Conservation (phyloP, 495 filamentous ascomycete species). For the Aspergillus wentii region DNA sequence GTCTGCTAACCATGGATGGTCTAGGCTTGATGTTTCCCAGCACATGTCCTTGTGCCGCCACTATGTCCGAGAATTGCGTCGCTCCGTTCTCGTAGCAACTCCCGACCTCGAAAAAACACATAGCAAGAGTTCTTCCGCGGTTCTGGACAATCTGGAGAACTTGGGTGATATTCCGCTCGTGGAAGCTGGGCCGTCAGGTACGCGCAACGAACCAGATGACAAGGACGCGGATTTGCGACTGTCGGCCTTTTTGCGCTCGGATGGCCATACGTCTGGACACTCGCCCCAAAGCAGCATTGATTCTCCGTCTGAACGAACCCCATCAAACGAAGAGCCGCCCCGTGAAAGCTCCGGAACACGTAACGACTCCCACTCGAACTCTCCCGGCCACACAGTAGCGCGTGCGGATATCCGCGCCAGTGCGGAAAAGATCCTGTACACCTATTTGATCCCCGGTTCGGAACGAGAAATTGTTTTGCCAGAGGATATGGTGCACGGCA, state of each 20-base stretch:
- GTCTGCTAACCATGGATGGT: constrained; percentile 4
- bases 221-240: constrained; percentile 76
- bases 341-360: constrained; percentile 60
- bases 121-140: constrained; percentile 77
- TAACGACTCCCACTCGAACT: constrained; percentile 60
- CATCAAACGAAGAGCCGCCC: constrained; percentile 50
- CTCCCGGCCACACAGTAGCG: constrained; percentile 77
- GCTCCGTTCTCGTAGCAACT: constrained; percentile 88
- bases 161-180: constrained; percentile 51
- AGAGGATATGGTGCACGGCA: constrained; percentile 73
- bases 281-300: constrained; percentile 67
- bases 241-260: constrained; percentile 84
- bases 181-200: constrained; percentile 41
- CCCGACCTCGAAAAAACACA: constrained; percentile 79
- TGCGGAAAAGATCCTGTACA: constrained; percentile 96
- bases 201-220: constrained; percentile 41
- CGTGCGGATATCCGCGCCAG: constrained; percentile 85
- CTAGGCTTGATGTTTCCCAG: constrained; percentile 97
- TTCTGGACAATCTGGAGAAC: constrained; percentile 68
- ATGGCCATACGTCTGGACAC: constrained; percentile 49
- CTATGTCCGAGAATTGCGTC: constrained; percentile 91
- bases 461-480: constrained; percentile 95
- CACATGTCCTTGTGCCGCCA: constrained; percentile 98
- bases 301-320: constrained; percentile 40
- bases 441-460: constrained; percentile 83